phyloP scores from a whole-genome alignment of 257 asterid species.

The Solanum pennellii region DNA sequence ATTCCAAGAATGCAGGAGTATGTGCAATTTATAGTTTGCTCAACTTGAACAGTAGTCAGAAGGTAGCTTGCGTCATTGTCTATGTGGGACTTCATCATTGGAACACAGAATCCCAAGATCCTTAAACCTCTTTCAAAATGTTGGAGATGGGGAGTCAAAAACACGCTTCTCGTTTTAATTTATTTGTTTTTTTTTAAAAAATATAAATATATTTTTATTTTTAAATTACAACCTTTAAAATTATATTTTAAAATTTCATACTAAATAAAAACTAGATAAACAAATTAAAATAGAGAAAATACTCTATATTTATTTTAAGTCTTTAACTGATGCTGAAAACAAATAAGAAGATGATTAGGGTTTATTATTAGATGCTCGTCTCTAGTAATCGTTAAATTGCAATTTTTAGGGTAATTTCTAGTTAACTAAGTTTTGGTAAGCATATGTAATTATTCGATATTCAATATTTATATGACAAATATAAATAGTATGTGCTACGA shows the following conservation, averaged over 20 bases:
- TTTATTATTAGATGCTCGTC: not conserved
- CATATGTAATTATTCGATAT: too few relatives aligned
- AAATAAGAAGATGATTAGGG: not conserved
- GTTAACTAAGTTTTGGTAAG: not conserved
- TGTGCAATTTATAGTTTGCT: not conserved
- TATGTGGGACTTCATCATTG: not conserved
- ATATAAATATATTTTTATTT: too few relatives aligned
- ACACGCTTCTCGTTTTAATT: not conserved
- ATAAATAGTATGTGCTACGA: too few relatives aligned
- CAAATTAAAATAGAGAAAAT: not conserved
- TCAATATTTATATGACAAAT: too few relatives aligned
- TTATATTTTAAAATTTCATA: too few relatives aligned
- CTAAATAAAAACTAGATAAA: too few relatives aligned
- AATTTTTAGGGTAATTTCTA: not conserved
- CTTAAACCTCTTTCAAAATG: not conserved
- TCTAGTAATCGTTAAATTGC: too few relatives aligned
- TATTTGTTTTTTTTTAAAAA: too few relatives aligned
- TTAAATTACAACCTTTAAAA: too few relatives aligned
- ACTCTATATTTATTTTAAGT: not conserved
- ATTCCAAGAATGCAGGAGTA: not conserved
- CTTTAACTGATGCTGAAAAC: too few relatives aligned
- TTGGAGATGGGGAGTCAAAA: not conserved
- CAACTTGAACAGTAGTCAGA: not conserved
- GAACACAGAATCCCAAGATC: not conserved
- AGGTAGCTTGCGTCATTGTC: not conserved